Percentiles rank a stretch among this genome's conserved stretches.
These are phyloP conservation scores for Phytophthora quininea DNA, from an alignment of 352 stramenopile genomes.

Conservation along the genomic window DNA sequence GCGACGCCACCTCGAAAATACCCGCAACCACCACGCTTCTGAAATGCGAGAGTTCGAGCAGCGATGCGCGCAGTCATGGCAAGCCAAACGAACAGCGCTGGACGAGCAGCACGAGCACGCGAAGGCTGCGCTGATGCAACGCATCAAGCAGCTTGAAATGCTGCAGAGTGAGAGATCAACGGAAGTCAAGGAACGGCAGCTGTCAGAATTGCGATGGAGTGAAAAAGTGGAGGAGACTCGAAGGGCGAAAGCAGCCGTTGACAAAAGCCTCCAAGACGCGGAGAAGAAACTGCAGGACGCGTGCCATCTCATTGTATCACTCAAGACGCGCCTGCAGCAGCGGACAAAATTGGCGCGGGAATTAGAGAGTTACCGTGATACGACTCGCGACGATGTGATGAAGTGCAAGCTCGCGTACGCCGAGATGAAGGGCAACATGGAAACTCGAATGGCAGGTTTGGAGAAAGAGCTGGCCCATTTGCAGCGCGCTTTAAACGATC, in stretches of 20 bases:
- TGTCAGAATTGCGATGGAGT: slow-evolving; percentile 19
- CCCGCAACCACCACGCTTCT: slow-evolving; percentile 23
- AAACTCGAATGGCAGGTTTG: slow-evolving; percentile 21
- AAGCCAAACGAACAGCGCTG: slow-evolving; percentile 17
- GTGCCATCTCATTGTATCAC: slow-evolving; percentile 48
- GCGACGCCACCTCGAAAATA: slow-evolving; percentile 29
- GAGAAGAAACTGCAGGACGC: slow-evolving; percentile 41
- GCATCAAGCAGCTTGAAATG: slow-evolving; percentile 43
- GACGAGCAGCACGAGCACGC: slow-evolving; percentile 22
- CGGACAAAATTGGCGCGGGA: slow-evolving; percentile 17
- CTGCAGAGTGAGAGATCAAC: slow-evolving; percentile 33
- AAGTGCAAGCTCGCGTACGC: slow-evolving; percentile 27
- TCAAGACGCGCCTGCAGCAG: slow-evolving; percentile 44
- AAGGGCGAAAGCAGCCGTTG: slow-evolving; percentile 8
- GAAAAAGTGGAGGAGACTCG: slow-evolving; percentile 9
- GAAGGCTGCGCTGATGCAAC: slow-evolving; percentile 29
- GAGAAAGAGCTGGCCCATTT: slow-evolving; percentile 36
- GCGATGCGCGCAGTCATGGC: slow-evolving; percentile 35
- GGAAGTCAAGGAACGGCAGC: slow-evolving; percentile 27
- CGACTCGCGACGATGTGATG: slow-evolving; percentile 28
- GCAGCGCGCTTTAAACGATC: slow-evolving; percentile 5
- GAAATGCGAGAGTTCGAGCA: slow-evolving; percentile 36
- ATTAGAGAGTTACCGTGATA: slow-evolving; percentile 20
- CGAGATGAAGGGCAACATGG: slow-evolving; percentile 36
- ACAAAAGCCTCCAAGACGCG: background rate